phyloP scores from a whole-genome alignment of 2,329 filamentous ascomycete species.

The Alternaria sp. region DNA sequence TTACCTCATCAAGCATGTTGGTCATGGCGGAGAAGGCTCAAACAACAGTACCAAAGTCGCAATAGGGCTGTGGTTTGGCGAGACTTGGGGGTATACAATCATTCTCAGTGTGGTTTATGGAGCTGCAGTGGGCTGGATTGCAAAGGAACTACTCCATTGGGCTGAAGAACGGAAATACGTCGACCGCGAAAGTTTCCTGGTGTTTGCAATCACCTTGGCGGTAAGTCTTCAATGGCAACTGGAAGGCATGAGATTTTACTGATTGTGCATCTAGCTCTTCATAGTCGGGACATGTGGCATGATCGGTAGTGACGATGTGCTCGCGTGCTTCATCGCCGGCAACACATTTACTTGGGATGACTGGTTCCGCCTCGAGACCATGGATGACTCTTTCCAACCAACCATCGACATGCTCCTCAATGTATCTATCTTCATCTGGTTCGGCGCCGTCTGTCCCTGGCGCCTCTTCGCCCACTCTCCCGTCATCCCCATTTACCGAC shows the following conservation, averaged over 20 bases:
- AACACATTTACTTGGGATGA: constrained; percentile 93
- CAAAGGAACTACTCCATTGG: constrained; percentile 83
- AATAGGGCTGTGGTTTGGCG: constrained; percentile 82
- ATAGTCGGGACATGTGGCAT: constrained; percentile 87
- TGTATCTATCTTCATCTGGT: constrained; percentile 85
- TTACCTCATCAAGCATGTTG: constrained; percentile 81
- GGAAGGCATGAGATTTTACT: neutral
- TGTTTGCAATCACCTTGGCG: constrained; percentile 84
- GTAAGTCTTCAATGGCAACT: constrained; percentile 54
- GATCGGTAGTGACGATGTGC: constrained; percentile 86
- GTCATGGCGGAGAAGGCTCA: constrained; percentile 61
- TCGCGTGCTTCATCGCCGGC: constrained; percentile 91
- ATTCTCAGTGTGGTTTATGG: constrained; percentile 81
- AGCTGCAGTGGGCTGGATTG: constrained; percentile 77
- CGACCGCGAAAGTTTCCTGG: constrained; percentile 85
- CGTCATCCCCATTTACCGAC: constrained; percentile 75
- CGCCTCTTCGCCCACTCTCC: constrained; percentile 69
- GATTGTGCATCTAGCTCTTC: constrained; percentile 66
- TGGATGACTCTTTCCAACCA: constrained; percentile 90
- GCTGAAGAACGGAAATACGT: constrained; percentile 83
- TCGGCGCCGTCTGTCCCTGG: constrained; percentile 79
- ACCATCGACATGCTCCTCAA: constrained; percentile 96
- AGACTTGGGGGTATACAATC: constrained; percentile 86
- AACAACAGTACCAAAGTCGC: constrained; percentile 67
- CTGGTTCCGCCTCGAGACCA: constrained; percentile 89